Base-by-base conservation (phyloP, 176 grass and related monocot genomes). In the Cenchrus fungigraminus region DNA sequence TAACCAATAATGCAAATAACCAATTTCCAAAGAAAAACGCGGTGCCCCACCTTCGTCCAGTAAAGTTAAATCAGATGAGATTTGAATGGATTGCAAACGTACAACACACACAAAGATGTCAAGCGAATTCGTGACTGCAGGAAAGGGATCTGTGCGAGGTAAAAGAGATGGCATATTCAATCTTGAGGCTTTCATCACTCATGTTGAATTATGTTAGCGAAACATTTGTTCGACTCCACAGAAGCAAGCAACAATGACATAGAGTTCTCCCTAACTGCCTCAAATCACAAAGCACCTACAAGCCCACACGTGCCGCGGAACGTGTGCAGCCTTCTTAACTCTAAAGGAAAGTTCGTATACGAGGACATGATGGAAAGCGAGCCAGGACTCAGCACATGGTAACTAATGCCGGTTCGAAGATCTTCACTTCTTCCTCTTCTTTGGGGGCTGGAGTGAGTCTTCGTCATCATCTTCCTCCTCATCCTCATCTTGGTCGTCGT, bases 361-460 rank as follows among this genome's bases (percentile, higher is more conserved):
- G 19, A 90, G 32, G 67, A 84, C 64, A 87, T 28, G 54, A 65
- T 2, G 81, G 42, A 80, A 84, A 57, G 55, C 22, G 29, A 71
- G 70, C 63, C 76, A 70, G 76, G 68, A 79, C 76, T 84, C 84
- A 69, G 62, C 16, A 6, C 80, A 79, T 79, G 84, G 60, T 87
- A 87, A 85, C 75, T 86, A 90, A 77, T 61, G 77, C 76, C 40
- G 65, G 59, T 37, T 32, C 5, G 49, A 79, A 86, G 70, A 63
- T 46, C 53, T 92, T 92, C 86, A 95, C 83, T 95, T 95, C 90
- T 95, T 95, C 79, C 88, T 92, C 80, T 92, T 95, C 86, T 95
- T 95, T 9, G 88, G 93, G 53, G 90, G 93, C 88, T 92, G 93
- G 53, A 92, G 90, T 20, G 83, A 52, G 86, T 90, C 93, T 42